These are phyloP conservation scores for Colletotrichum cordylinicola DNA, from an alignment of 2,329 filamentous ascomycete genomes.

Conservation along the genomic window DNA sequence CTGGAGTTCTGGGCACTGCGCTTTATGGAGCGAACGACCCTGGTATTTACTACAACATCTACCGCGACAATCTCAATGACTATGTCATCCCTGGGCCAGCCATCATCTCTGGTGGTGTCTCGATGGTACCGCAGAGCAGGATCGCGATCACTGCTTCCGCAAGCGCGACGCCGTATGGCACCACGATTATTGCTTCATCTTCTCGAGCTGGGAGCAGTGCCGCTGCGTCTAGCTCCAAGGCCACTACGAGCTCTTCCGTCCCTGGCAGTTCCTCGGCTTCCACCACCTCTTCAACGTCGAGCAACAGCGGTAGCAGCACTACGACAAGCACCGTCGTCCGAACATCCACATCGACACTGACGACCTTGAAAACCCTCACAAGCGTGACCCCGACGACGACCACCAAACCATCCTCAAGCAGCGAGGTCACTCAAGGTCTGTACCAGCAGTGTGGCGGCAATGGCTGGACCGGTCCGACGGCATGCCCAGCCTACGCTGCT, in stretches of 20 bases:
- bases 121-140: constrained; percentile 23
- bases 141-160: constrained; percentile 23
- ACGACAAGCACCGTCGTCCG: background rate
- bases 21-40: constrained; percentile 59
- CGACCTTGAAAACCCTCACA: background rate
- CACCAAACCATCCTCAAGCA: background rate
- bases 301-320: background rate
- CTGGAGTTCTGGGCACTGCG: constrained; percentile 53
- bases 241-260: too few relatives aligned
- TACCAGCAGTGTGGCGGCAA: constrained; percentile 11
- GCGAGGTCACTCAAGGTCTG: background rate
- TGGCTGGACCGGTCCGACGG: background rate
- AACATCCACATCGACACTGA: background rate
- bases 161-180: constrained; percentile 19
- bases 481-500: background rate
- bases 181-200: background rate
- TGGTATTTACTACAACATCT: constrained; percentile 62
- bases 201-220: background rate
- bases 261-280: too few relatives aligned
- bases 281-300: background rate
- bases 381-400: background rate
- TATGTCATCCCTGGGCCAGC: constrained; percentile 31
- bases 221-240: background rate
- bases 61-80: constrained; percentile 33
- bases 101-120: constrained; percentile 31